These are phyloP conservation scores for Stephania japonica DNA, from an alignment of 164 flowering plant genomes.

Conservation along the genomic window DNA sequence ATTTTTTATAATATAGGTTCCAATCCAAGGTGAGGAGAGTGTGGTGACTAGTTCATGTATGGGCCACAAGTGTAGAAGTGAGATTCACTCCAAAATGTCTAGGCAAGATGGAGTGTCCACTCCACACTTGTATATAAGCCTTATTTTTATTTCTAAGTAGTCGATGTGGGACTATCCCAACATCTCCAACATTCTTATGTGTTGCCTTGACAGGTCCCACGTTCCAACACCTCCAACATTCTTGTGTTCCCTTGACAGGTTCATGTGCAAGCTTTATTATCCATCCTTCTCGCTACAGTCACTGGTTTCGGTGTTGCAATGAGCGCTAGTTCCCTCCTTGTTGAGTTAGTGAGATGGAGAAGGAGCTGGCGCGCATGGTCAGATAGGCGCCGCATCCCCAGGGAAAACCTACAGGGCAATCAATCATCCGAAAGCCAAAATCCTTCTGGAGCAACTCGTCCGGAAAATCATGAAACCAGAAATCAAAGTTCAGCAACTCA, in stretches of 20 bases:
- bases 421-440: slow-evolving; percentile 21
- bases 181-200: no score
- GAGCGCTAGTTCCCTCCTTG: slow-evolving; percentile 63
- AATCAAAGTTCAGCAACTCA: neutral
- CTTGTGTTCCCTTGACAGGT: slow-evolving; percentile 39
- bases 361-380: slow-evolving; percentile 29
- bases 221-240: no score
- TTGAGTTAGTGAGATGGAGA: slow-evolving; percentile 70
- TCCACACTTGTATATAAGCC: no score
- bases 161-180: no score
- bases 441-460: slow-evolving; percentile 5
- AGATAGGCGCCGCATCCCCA: slow-evolving; percentile 22
- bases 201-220: no score
- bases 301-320: slow-evolving; percentile 77
- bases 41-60: no score
- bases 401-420: slow-evolving; percentile 12
- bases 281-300: slow-evolving; percentile 74
- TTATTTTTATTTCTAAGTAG: no score
- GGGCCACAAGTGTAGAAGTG: no score
- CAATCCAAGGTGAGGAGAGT: no score
- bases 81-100: no score
- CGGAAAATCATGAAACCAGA: slow-evolving; percentile 4
- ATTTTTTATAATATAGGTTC: no score
- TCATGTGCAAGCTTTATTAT: slow-evolving; percentile 59
- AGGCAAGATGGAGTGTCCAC: no score